Evolutionary conservation across 2,329 filamentous ascomycete genomes (phyloP), one percentile per base, ranked within the genome.

Genomic region (Chaetomium strumarium): DNA sequence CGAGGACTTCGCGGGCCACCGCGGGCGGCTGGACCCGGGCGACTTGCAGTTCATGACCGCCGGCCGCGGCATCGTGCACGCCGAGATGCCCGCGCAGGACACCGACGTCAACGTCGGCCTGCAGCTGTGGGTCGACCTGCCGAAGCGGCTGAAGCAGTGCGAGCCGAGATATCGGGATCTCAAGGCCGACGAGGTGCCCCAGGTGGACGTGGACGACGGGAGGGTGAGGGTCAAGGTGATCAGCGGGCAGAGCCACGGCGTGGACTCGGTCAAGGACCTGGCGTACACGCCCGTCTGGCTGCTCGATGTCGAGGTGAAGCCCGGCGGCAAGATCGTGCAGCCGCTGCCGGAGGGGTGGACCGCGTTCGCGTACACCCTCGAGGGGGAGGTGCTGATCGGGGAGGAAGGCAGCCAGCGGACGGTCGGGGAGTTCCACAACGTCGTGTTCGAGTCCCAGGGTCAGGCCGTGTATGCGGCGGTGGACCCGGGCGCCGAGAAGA

Each of bases 31-130:
- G 61, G 78, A 85, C 55, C 72, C 86, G 0, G 92, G 92, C n/a
- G 92, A 96, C 67, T 73, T 97, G 44, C 92, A 97, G 67, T 97
- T 97, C 77, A 97, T 97, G 93, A 96, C 92, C 0, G 92, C 92
- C 1, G 92, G 92, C 4, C 76, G 79, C 17, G 92, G 92, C 39
- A 95, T 97, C 63, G 87, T 96, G 69, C 93, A 97, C 70, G 89
- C 91, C 36, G 92, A 97, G 72, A 96, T 97, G 90, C 92, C 92
- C 10, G 79, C 81, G 50, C 82, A 90, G 7, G 20, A 24, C 66
- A 68, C 77, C 1, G 88, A 93, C 66, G 75, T 85, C 54, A 96
- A 91, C 68, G 79, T 95, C 49, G 92, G 92, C 33, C 81, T 97
- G 72, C 93, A 97, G 74, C 77, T 97, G 19, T 97, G 93, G 92